Percentiles rank a stretch among this genome's conserved stretches.
Evolutionary conservation across 2,329 filamentous ascomycete species (phyloP).

Genomic region (Fusarium praegraminearum): DNA sequence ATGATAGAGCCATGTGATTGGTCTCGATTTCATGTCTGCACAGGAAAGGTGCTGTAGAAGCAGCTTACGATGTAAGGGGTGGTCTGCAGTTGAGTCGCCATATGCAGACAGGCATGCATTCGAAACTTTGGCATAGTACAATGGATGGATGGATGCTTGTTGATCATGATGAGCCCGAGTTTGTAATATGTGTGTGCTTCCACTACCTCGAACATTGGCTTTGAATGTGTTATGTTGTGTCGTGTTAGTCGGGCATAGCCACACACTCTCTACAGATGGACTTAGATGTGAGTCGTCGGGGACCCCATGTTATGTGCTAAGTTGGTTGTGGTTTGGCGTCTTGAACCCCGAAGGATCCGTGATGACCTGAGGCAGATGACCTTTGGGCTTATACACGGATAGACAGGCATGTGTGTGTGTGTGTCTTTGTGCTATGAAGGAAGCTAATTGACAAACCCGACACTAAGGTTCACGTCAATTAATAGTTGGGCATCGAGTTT

Average conservation of each 20-base stretch:
- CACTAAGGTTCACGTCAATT: neutral
- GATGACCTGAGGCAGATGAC: conserved; percentile 39
- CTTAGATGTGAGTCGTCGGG: conserved; percentile 28
- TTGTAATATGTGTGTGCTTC: neutral
- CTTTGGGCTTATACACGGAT: neutral
- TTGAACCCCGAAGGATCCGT: conserved; percentile 43
- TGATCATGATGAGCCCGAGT: conserved; percentile 18
- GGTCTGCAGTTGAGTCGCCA: conserved; percentile 16
- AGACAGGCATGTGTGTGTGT: neutral
- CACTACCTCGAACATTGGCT: neutral
- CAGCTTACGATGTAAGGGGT: conserved; percentile 34
- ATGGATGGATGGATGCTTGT: conserved; percentile 14
- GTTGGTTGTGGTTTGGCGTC: conserved; percentile 21
- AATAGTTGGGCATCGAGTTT: neutral
- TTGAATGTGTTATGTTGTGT: neutral
- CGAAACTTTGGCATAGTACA: conserved; percentile 13
- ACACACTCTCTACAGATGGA: conserved; percentile 13
- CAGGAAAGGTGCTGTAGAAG: conserved; percentile 34
- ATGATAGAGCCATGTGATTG: conserved; percentile 38
- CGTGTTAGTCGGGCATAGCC: conserved; percentile 35
- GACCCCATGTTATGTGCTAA: conserved; percentile 23
- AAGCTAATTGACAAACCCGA: neutral
- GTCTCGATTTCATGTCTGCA: conserved; percentile 26
- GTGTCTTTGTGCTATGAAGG: neutral
- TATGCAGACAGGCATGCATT: conserved; percentile 11